phyloP scores from a whole-genome alignment of 225 moss, liverwort and hornwort genomes.

The Bryoerythrophyllum caledonicum region DNA sequence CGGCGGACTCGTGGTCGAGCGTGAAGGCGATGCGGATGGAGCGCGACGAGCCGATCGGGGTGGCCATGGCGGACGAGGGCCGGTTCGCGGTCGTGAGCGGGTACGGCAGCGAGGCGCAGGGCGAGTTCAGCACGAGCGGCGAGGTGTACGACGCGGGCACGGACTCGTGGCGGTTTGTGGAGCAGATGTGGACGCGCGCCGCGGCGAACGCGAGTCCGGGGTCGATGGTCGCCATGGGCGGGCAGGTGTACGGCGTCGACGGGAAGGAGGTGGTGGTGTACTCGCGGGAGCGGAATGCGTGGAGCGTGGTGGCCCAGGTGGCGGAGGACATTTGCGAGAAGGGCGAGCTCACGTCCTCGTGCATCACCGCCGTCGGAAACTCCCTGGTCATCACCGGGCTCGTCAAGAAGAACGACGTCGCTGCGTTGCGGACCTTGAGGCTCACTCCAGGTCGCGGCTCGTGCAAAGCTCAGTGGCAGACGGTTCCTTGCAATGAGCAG shows the following conservation, averaged over 20 bases:
- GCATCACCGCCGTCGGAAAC: slow-evolving; percentile 15
- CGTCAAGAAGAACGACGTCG: slow-evolving; percentile 12
- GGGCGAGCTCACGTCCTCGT: slow-evolving; percentile 24
- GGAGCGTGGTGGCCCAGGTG: slow-evolving; percentile 33
- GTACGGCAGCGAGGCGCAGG: slow-evolving; percentile 60
- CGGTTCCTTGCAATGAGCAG: slow-evolving; percentile 19
- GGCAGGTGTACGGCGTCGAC: slow-evolving; percentile 14
- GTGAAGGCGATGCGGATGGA: slow-evolving; percentile 56
- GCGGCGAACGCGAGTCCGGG: slow-evolving; percentile 29
- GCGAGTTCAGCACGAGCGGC: slow-evolving; percentile 57
- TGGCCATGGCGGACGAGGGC: slow-evolving; percentile 36
- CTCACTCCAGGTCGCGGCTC: neutral
- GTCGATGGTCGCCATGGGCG: slow-evolving; percentile 26
- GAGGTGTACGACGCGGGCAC: slow-evolving; percentile 52
- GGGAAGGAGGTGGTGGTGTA: slow-evolving; percentile 37
- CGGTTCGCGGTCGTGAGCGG: slow-evolving; percentile 66
- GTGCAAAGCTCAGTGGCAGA: slow-evolving; percentile 30
- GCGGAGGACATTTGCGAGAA: slow-evolving; percentile 44
- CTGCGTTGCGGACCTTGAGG: slow-evolving; percentile 24
- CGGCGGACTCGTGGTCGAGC: slow-evolving; percentile 51
- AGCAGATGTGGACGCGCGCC: slow-evolving; percentile 58
- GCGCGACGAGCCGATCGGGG: slow-evolving; percentile 77
- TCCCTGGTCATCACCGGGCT: slow-evolving; percentile 43
- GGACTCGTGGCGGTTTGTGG: slow-evolving; percentile 54
- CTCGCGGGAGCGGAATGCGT: slow-evolving; percentile 8